A percentile compares a stretch with the other conserved stretches of the same genome.
Evolutionary conservation across 495 filamentous ascomycete genomes (phyloP).

Genomic region (Hypomontagnella monticulosa): DNA sequence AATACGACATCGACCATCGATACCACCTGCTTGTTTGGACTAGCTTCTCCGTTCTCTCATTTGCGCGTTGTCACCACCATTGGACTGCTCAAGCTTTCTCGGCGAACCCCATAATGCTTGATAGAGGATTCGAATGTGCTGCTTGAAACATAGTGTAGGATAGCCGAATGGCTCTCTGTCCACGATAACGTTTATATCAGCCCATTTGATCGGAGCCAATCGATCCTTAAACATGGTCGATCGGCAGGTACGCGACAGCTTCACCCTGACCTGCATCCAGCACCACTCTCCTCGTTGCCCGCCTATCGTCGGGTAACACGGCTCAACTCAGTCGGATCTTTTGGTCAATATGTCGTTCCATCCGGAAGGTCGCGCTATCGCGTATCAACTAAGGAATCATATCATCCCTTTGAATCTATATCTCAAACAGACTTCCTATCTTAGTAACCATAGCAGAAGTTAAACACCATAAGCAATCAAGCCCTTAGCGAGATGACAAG

Average conservation of each 20-base stretch:
- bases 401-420: not conserved
- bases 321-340: not conserved
- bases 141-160: conserved; percentile 1
- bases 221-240: conserved; percentile 11
- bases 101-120: conserved; percentile 4
- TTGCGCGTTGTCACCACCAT: conserved; percentile 8
- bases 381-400: conserved; percentile 3
- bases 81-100: conserved; percentile 20
- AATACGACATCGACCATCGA: conserved; percentile 28
- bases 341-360: not conserved
- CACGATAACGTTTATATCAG: not conserved
- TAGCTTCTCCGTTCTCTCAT: conserved; percentile 26
- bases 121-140: conserved; percentile 1
- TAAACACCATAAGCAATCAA: no score
- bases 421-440: conserved; percentile 15
- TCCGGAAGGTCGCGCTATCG: conserved; percentile 13
- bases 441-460: not conserved
- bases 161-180: not conserved
- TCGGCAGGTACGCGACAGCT: conserved; percentile 33
- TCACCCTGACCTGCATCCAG: conserved; percentile 22
- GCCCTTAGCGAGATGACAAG: no score
- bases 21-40: conserved; percentile 39
- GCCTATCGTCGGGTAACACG: not conserved
- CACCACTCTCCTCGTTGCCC: conserved; percentile 8
- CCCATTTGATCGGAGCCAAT: not conserved